Base-by-base conservation (phyloP, 225 moss, liverwort and hornwort species). In the Marchantia paleacea region DNA sequence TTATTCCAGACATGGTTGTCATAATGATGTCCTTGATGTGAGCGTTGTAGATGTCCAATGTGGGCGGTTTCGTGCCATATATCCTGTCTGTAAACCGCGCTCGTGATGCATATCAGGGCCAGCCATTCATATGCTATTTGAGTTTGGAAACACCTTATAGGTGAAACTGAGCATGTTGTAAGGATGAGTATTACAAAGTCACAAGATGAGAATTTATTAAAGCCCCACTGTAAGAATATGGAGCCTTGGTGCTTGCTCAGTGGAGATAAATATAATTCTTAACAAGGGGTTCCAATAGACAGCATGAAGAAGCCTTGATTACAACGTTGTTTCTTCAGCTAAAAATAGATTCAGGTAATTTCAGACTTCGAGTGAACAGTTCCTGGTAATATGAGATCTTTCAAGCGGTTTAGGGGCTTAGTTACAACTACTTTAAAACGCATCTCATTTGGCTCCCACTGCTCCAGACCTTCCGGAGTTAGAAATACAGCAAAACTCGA, bases 11-110 rank as follows among this genome's bases (percentile, higher is more conserved):
- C 72, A 86, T 51, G 19, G 82, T 65, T 6, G 85, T 80, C 29
- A 47, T 72, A 48, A 86, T 67, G 19, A 86, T 73, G 30, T 72
- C 80, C 73, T 86, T 86, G 76, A 82, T 51, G 7, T 86, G 80
- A 7, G 80, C 79, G 50, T 86, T 77, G 52, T 86, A 86, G 12
- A 86, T 86, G 49, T 86, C 85, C 66, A 73, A 64, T 28, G 82
- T 80, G 20, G 77, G 76, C 50, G 71, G 55, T 52, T 82, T 86
- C 7, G 80, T 83, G 69, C 82, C 82, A 68, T 86, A 86, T 16
- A 86, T 75, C 75, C 51, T 78, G 55, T 86, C 85, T 86, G 85
- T 55, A 66, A 71, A 10, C 39, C 57, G 61, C 51, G 60, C 6
- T 26, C 49, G 16, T 58, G 30, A 57, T 57, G 19, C 31, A 76